These are phyloP conservation scores for Gaertneriomyces semiglobifer DNA, from an alignment of 192 early-diverging fungal genomes.

Conservation along the genomic window DNA sequence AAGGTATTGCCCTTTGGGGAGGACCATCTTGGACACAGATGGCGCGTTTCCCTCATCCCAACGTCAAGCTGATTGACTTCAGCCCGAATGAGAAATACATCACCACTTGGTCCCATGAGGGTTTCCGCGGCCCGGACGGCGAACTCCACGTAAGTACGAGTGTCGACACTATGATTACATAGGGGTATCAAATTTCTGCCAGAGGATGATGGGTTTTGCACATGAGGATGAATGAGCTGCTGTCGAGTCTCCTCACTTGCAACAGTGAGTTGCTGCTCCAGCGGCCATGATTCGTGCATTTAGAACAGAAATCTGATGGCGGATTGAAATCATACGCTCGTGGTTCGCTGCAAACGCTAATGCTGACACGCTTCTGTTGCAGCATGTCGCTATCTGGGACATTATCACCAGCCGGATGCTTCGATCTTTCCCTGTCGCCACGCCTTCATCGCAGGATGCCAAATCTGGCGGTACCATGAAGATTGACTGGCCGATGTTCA, in stretches of 20 bases:
- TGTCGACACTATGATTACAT: not conserved
- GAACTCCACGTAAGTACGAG: slow-evolving; percentile 53
- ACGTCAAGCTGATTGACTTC: slow-evolving; percentile 88
- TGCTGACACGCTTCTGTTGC: not conserved
- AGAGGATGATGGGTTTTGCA: not conserved
- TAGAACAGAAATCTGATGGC: slow-evolving; percentile 28
- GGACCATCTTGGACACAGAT: slow-evolving; percentile 88
- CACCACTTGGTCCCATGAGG: slow-evolving; percentile 86
- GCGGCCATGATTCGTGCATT: no score
- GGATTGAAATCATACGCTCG: not conserved
- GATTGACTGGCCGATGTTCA: slow-evolving; percentile 91
- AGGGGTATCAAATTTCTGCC: not conserved
- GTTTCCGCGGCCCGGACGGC: slow-evolving; percentile 68
- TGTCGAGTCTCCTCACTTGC: no score
- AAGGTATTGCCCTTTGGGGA: slow-evolving; percentile 95
- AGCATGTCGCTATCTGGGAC: slow-evolving; percentile 77
- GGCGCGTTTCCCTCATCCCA: slow-evolving; percentile 84
- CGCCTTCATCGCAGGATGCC: slow-evolving; percentile 10
- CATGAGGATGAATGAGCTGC: no score
- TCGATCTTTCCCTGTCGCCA: slow-evolving; percentile 76
- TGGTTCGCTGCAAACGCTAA: not conserved
- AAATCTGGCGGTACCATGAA: slow-evolving; percentile 30
- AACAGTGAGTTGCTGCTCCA: no score
- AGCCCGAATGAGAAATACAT: slow-evolving; percentile 92
- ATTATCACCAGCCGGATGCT: slow-evolving; percentile 77